phyloP scores from a whole-genome alignment of 176 grass and related monocot genomes.

The Puccinellia tenuiflora region DNA sequence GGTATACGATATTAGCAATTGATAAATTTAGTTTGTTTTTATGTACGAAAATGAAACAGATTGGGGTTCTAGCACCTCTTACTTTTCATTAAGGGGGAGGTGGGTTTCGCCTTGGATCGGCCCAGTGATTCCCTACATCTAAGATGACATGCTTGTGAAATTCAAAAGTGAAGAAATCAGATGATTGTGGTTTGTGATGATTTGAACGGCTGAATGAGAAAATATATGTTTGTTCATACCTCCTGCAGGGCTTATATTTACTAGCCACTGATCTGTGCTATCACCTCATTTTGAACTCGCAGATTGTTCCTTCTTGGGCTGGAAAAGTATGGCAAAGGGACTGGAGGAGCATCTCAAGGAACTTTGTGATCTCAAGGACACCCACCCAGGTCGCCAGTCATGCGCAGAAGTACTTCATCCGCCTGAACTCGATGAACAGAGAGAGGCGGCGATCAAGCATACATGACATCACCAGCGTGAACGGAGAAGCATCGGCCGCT shows the following conservation, averaged over 20 bases:
- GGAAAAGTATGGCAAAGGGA: slow-evolving; percentile 97
- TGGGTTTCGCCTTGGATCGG: background rate
- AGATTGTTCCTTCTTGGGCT: slow-evolving; percentile 95
- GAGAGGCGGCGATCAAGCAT: slow-evolving; percentile 88
- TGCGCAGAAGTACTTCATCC: slow-evolving; percentile 94
- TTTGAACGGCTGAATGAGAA: background rate
- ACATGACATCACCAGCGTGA: slow-evolving; percentile 88
- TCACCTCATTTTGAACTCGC: slow-evolving; percentile 23
- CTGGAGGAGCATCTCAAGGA: slow-evolving; percentile 93
- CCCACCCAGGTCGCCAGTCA: slow-evolving; percentile 95
- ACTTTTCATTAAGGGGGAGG: background rate
- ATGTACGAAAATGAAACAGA: background rate
- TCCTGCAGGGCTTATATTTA: background rate
- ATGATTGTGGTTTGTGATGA: background rate
- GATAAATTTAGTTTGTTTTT: background rate
- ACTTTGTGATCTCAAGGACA: slow-evolving; percentile 97
- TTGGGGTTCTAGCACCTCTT: no score
- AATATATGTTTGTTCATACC: background rate
- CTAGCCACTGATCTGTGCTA: background rate
- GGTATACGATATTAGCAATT: background rate
- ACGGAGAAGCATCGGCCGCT: slow-evolving; percentile 40
- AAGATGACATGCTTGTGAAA: background rate
- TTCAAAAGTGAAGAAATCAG: background rate
- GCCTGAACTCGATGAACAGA: slow-evolving; percentile 86
- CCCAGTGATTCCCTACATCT: background rate